Percentiles rank a stretch among this genome's conserved stretches.
Evolutionary conservation across 139 green algal genomes (phyloP).

Genomic region (Closterium sp.): DNA sequence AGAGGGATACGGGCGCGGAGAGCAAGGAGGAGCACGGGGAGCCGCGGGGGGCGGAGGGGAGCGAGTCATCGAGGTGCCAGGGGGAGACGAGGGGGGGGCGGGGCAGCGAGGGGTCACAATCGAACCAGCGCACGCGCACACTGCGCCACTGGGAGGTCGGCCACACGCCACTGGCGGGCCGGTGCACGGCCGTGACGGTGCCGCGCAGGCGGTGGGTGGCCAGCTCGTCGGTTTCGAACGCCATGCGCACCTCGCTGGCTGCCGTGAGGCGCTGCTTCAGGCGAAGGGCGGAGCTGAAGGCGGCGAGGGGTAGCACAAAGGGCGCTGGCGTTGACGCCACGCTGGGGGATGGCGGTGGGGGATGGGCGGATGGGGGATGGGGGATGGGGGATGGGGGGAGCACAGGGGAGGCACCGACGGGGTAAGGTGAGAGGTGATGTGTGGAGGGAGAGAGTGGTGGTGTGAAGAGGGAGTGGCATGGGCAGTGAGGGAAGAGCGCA

Average conservation of each 20-base stretch:
- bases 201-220: neutral
- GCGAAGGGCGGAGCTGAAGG: neutral
- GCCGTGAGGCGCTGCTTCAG: neutral
- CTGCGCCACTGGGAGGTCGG: neutral
- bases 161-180: neutral
- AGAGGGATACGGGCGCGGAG: neutral
- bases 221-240: neutral
- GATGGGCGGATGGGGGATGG: neutral
- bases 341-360: neutral
- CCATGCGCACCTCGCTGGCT: neutral
- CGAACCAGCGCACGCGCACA: neutral
- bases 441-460: neutral
- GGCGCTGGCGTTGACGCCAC: neutral
- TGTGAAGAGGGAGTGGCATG: neutral
- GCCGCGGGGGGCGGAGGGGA: neutral
- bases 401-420: neutral
- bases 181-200: neutral
- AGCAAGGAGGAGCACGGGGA: neutral
- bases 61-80: neutral
- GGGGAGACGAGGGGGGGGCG: neutral
- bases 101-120: neutral
- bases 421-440: neutral
- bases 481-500: no score
- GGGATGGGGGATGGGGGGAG: neutral
- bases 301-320: neutral